Base-by-base conservation (phyloP, 257 asterid genomes). In the Linaria vulgaris region DNA sequence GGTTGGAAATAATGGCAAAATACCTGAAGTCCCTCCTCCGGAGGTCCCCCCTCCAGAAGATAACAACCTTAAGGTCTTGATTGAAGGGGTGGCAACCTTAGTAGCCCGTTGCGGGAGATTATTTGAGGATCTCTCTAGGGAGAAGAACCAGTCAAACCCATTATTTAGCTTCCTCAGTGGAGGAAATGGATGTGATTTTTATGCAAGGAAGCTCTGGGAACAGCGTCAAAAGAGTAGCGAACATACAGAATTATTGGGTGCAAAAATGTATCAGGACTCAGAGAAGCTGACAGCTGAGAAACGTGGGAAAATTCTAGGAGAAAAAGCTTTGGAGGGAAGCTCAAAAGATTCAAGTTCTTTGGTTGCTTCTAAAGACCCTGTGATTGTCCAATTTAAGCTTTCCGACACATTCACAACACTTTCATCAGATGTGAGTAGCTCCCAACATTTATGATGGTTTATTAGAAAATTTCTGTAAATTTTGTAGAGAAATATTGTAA, bases 91-190 rank as follows among this genome's bases (percentile, higher is more conserved):
- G 69, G 97, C 99, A 69, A 78, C 87, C 65, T 78, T 92, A 73
- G 99, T 92, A 41, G 91, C 91, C 71, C 99, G 97, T 57, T 90
- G 94, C 62, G 97, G 99, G 20, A 83, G 80, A 69, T 82, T 92
- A 75, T 88, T 89, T 46, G 99, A 92, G 84, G 95, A 92, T 78
- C 95, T 90, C 61, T 85, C 89, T 38, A 81, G 84, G 68, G 97
- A 87, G 81, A 92, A 89, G 80, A 85, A 87, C 76, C 96, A 84
- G 69, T 77, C 81, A 39, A 81, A 89, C 75, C 97, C 97, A 34
- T 72, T 84, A 63, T 92, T 92, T 76, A 72, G 82, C 23, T 89
- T 92, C 72, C 89, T 92, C 68, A 67, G 61, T 65, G 95, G 96
- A 41, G 99, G 99, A 56, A 71, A 39, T 55, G 97, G 99, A 59